These are phyloP conservation scores for Aspergillus aculeatus DNA, from an alignment of 2,329 filamentous ascomycete genomes.

Conservation along the genomic window DNA sequence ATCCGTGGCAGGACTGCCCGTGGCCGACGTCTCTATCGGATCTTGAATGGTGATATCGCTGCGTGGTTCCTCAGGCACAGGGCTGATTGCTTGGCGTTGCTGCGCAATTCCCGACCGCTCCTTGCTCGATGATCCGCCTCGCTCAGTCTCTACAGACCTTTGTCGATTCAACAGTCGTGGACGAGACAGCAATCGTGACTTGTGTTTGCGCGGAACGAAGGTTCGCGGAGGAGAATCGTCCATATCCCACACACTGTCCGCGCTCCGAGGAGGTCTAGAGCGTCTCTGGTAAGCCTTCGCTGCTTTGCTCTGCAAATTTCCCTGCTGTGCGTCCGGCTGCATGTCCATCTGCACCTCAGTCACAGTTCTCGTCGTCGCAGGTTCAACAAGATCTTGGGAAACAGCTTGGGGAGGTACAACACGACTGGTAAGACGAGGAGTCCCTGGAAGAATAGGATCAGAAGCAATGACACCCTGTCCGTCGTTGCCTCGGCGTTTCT, in stretches of 20 bases:
- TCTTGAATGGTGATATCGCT: constrained; percentile 7
- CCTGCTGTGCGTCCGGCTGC: background rate
- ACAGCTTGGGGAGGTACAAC: constrained; percentile 12
- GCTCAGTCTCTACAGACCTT: background rate
- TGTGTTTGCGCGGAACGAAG: constrained; percentile 18
- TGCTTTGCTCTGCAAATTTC: constrained; percentile 14
- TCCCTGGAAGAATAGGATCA: constrained; percentile 30
- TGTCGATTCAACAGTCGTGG: constrained; percentile 7
- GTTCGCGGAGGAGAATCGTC: constrained; percentile 33
- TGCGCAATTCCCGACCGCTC: constrained; percentile 6
- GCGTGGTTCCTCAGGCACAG: constrained; percentile 14
- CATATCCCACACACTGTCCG: constrained; percentile 38
- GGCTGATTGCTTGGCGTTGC: constrained; percentile 13
- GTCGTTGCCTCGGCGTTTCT: constrained; percentile 38
- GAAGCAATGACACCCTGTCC: constrained; percentile 31
- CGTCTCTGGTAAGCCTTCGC: constrained; percentile 22
- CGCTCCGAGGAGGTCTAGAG: constrained; percentile 23
- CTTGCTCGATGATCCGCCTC: background rate
- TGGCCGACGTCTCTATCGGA: constrained; percentile 14
- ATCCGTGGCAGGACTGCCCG: constrained; percentile 2
- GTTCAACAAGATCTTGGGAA: background rate
- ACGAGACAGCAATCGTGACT: constrained; percentile 11
- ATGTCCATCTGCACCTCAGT: constrained; percentile 14
- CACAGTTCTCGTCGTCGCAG: background rate
- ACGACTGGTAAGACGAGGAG: constrained; percentile 23